Percentiles rank a stretch among this genome's conserved stretches.
Conservation (phyloP, 352 stramenopile species). For the Phytopythium mirpurense region DNA sequence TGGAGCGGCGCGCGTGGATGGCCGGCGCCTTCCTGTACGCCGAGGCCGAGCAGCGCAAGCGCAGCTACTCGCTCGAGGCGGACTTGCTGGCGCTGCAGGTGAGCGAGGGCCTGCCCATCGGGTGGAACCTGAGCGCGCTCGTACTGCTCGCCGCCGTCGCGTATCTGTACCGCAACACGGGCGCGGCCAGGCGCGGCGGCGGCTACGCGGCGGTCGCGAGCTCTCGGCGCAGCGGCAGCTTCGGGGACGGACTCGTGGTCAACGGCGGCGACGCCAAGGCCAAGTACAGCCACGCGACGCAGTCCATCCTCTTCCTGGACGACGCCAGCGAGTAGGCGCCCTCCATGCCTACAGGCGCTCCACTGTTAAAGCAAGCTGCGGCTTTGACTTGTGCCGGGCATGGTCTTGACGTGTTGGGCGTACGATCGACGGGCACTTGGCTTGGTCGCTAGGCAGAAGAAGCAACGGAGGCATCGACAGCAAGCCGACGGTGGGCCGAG, state of each 20-base stretch:
- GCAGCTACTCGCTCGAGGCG: slow-evolving; percentile 51
- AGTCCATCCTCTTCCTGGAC: slow-evolving; percentile 64
- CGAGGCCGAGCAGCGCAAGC: slow-evolving; percentile 50
- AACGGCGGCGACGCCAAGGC: slow-evolving; percentile 31
- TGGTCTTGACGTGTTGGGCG: too few species aligned
- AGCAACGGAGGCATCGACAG: too few species aligned
- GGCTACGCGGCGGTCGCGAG: neutral
- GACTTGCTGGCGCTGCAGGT: slow-evolving; percentile 61
- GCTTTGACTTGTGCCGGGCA: too few species aligned
- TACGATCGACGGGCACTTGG: too few species aligned
- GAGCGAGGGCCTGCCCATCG: slow-evolving; percentile 59
- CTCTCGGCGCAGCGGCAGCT: slow-evolving; percentile 14
- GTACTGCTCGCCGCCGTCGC: slow-evolving; percentile 40
- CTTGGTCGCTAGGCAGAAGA: too few species aligned
- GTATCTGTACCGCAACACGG: slow-evolving; percentile 52
- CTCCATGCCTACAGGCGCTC: too few species aligned
- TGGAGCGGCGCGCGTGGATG: slow-evolving; percentile 50
- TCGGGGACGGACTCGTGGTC: slow-evolving; percentile 2
- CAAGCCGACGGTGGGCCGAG: too few species aligned
- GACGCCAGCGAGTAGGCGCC: slow-evolving; percentile 68
- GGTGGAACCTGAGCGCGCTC: slow-evolving; percentile 59
- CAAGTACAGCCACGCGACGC: slow-evolving; percentile 41
- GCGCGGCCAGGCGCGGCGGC: neutral
- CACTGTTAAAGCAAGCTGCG: too few species aligned
- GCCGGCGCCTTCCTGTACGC: slow-evolving; percentile 65